Conservation (phyloP, 2,329 filamentous ascomycete species). For the Aquanectria penicillioides region DNA sequence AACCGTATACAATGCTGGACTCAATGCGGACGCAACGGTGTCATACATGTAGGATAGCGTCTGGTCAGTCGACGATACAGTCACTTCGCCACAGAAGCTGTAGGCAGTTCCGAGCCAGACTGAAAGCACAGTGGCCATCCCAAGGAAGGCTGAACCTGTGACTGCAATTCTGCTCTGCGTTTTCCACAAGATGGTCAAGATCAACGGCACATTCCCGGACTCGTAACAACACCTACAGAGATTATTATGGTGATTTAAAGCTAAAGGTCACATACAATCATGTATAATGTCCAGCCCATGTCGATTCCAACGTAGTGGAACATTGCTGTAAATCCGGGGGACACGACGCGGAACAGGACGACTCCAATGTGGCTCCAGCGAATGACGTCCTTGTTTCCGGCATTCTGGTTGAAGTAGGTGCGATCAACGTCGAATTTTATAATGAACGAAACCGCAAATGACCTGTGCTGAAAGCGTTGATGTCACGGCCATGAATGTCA, state of each 20-base stretch:
- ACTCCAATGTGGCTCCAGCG: background rate
- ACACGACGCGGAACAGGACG: conserved; percentile 1
- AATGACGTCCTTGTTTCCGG: conserved; percentile 2
- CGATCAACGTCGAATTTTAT: conserved; percentile 89
- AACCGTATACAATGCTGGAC: conserved; percentile 51
- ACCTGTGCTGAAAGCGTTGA: conserved; percentile 84
- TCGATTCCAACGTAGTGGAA: conserved; percentile 11
- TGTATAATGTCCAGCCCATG: conserved; percentile 23
- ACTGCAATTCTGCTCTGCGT: conserved; percentile 56
- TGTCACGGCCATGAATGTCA: conserved; percentile 92
- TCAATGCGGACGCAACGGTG: conserved; percentile 54
- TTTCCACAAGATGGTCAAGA: conserved; percentile 59
- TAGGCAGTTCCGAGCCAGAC: conserved; percentile 60
- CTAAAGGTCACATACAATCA: background rate
- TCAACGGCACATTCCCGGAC: conserved; percentile 59
- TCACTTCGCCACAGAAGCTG: conserved; percentile 54
- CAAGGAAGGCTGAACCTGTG: conserved; percentile 57
- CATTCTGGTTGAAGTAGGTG: conserved; percentile 76
- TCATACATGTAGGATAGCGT: conserved; percentile 60
- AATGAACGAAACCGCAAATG: conserved; percentile 88
- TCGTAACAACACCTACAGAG: conserved; percentile 8
- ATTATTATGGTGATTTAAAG: background rate
- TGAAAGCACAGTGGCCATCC: conserved; percentile 56
- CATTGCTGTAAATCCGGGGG: conserved; percentile 8
- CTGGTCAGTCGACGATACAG: conserved; percentile 54